Evolutionary conservation across 768 basidiomycete species (phyloP), one percentile per base, ranked within the genome.

Genomic region (Tricholomella constricta): DNA sequence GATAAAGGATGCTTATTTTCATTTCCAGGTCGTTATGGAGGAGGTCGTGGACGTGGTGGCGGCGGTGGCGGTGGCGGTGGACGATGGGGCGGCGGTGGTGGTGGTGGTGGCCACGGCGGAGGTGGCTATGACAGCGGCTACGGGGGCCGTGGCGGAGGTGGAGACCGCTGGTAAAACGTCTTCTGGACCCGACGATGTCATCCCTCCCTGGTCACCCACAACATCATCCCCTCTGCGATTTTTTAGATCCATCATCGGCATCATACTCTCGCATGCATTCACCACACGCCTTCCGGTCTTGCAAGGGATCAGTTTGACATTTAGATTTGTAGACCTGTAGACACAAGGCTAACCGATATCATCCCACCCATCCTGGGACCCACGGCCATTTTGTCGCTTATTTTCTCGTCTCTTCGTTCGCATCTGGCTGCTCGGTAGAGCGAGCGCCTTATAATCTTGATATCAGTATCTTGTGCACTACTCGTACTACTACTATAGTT

Each of bases 21-120:
- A 20, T 36, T 11, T 57, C 0, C 53, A 91, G 88, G 78, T 59
- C 87, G 89, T 23, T 90, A 84, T 40, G 76, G 81, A 45, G 75
- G 81, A 11, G 72, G 78, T 29, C 69, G 75, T n/a, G 68, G 72
- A 14, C 70, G 79, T 25, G 67, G 79, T 19, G n/a, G 67, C 23
- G 69, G 75, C 20, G 70, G 77, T 29, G 71, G 77, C 7, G 69
- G 72, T 3, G 72, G 75, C n/a, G 73, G 76, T 9, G 70, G 76
- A 25, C 69, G 78, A 19, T 73, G 77, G 45, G 76, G 76, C 10
- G 77, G 80, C 6, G 74, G 80, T 2, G 71, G 76, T 35, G 68
- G 72, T 44, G 70, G 72, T 35, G 68, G 72, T 44, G 70, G 72
- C 26, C 69, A 74, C 23, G 68, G 71, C 47, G 70, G 74, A 20